Conservation (phyloP, 106 monocot species). For the Acorus gramineus region DNA sequence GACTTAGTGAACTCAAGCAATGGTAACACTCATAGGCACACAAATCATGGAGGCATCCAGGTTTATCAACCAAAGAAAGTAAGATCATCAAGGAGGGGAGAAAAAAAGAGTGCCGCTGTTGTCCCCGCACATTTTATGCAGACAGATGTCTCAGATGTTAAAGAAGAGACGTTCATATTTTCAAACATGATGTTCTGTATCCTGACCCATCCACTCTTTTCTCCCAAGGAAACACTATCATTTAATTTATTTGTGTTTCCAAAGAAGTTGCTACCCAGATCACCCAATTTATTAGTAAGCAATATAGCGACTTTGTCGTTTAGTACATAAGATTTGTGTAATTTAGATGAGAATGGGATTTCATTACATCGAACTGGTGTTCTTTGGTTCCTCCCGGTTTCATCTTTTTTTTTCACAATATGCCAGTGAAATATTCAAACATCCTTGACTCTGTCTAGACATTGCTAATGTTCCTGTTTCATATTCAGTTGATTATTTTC, state of each 20-base stretch:
- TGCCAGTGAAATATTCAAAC: background rate
- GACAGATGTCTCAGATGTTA: constrained; percentile 68
- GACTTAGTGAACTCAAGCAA: constrained; percentile 79
- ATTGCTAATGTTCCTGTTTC: constrained; percentile 77
- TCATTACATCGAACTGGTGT: background rate
- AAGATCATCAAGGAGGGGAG: constrained; percentile 32
- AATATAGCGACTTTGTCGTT: too few species aligned
- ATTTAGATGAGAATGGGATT: too few species aligned
- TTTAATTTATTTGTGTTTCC: too few species aligned
- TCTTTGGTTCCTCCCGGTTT: background rate
- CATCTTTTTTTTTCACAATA: constrained; percentile 1
- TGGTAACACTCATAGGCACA: constrained; percentile 52
- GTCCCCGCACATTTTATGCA: constrained; percentile 70
- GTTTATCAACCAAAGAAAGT: constrained; percentile 16
- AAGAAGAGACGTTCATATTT: constrained; percentile 62
- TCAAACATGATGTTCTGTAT: constrained; percentile 94
- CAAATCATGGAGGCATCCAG: constrained; percentile 32
- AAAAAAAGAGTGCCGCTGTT: constrained; percentile 31
- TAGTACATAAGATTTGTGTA: too few species aligned
- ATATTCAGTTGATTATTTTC: constrained; percentile 77
- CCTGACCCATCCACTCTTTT: constrained; percentile 12
- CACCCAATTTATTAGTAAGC: too few species aligned
- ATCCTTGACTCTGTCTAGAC: constrained; percentile 55
- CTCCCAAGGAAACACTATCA: too few species aligned
- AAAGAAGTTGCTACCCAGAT: too few species aligned